Base-by-base conservation (phyloP, 495 filamentous ascomycete genomes). In the Hypoxylon lienhwacheense region DNA sequence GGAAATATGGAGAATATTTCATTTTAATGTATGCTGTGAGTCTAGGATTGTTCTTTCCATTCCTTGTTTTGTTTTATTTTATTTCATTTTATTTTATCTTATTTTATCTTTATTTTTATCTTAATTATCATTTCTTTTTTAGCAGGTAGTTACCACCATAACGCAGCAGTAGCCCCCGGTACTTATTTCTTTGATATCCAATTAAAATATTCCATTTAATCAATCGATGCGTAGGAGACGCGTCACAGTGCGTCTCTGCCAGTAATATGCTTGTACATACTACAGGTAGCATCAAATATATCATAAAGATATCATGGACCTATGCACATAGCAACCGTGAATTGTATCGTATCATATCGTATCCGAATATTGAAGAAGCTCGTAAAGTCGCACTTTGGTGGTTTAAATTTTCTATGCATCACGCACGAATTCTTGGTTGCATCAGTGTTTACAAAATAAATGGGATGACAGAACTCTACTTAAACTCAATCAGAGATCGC, bases 391-490 rank as follows among this genome's bases (percentile, higher is more conserved):
- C n/a, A n/a, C n/a, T n/a, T n/a, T n/a, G n/a, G n/a, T n/a, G n/a
- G n/a, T n/a, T n/a, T n/a, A n/a, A n/a, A n/a, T n/a, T n/a, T n/a
- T n/a, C n/a, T n/a, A n/a, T n/a, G n/a, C n/a, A n/a, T n/a, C n/a
- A n/a, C n/a, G 20, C 34, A 41, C 19, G 14, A 40, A 33, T 22
- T 52, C 4, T n/a, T n/a, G n/a, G n/a, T n/a, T n/a, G n/a, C n/a
- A n/a, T n/a, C n/a, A n/a, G n/a, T 41, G 37, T 10, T 26, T 6
- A 41, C 37, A 14, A 21, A 26, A 22, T 12, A 1, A 16, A 26
- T 40, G 45, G n/a, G 44, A 61, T 55, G 51, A 61, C 46, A 55
- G 49, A 55, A 61, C 49, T 34, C 55, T 61, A 61, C 31, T 50
- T 55, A 61, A 45, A 42, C 57, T 61, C 41, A 60, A 35, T 45